phyloP scores from a whole-genome alignment of 805 yeast species.

The Metschnikowia bowlesiae region DNA sequence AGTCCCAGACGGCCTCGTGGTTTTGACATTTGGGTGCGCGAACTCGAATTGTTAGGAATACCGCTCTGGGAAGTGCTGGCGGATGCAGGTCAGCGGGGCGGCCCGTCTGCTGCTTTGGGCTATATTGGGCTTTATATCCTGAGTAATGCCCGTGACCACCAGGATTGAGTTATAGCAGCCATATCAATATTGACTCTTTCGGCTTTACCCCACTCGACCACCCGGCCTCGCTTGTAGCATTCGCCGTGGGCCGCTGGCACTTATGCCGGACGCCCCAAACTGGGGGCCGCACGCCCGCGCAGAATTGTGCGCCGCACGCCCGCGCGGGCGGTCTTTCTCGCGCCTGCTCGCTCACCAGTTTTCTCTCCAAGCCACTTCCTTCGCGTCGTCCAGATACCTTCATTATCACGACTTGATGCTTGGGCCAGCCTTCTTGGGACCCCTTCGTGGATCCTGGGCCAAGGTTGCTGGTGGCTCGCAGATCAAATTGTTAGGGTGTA shows the following conservation, averaged over 20 bases:
- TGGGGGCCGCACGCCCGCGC: neutral
- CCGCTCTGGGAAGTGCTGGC: too few species aligned
- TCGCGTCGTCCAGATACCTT: conserved; percentile 15
- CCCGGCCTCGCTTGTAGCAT: neutral
- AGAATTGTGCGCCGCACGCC: neutral
- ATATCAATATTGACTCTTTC: too few species aligned
- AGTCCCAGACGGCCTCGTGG: too few species aligned
- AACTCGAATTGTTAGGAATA: too few species aligned
- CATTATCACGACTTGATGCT: conserved; percentile 12
- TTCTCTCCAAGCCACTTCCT: conserved; percentile 14
- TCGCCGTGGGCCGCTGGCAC: neutral
- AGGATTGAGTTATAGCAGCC: neutral
- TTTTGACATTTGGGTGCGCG: too few species aligned
- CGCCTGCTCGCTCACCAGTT: neutral
- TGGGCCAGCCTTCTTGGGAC: conserved; percentile 15
- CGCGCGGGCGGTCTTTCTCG: neutral
- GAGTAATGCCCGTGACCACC: too few species aligned
- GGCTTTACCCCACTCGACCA: neutral
- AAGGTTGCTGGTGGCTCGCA: conserved; percentile 14
- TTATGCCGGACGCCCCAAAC: neutral
- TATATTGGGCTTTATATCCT: too few species aligned
- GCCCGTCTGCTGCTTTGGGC: too few species aligned
- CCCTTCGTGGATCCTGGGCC: conserved; percentile 14
- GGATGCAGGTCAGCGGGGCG: too few species aligned
- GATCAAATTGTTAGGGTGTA: conserved; percentile 36